A percentile compares a stretch with the other conserved stretches of the same genome.
Evolutionary conservation across 768 basidiomycete species (phyloP).

Genomic region (Gyrodon lividus): DNA sequence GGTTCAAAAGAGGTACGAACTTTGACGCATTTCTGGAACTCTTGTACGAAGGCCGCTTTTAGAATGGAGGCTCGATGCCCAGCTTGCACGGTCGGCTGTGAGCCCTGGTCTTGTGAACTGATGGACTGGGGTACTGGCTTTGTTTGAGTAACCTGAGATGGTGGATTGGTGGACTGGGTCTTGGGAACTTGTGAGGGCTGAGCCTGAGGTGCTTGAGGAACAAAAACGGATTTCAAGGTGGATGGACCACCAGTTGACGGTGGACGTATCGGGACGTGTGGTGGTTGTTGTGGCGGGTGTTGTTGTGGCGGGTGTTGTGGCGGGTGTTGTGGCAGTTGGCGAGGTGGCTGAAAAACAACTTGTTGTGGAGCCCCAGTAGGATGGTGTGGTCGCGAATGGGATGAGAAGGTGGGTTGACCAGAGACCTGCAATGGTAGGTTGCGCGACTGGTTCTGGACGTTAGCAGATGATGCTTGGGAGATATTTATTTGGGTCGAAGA

Average conservation of each 20-base stretch:
- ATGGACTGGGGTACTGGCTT: background rate
- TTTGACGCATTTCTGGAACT: conserved; percentile 20
- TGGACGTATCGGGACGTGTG: background rate
- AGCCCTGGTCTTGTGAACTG: conserved; percentile 7
- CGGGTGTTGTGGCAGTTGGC: background rate
- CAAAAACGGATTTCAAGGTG: background rate
- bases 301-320: background rate
- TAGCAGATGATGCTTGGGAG: background rate
- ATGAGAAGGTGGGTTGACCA: background rate
- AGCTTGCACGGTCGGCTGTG: background rate
- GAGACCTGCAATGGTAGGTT: background rate
- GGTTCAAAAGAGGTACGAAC: conserved; percentile 15
- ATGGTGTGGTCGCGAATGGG: background rate
- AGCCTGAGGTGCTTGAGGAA: background rate
- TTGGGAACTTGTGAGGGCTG: conserved; percentile 3
- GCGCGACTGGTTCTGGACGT: conserved; percentile 3
- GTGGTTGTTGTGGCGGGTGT: background rate
- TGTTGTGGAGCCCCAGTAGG: background rate
- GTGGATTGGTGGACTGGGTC: background rate
- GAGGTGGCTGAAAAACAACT: background rate
- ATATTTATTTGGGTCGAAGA: background rate
- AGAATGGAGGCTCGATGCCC: background rate
- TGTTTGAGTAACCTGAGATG: background rate
- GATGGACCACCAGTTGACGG: background rate
- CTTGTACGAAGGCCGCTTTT: conserved; percentile 18